A percentile compares a stretch with the other conserved stretches of the same genome.
Conservation (phyloP, 2,329 filamentous ascomycete genomes). For the Neocucurbitaria cava region DNA sequence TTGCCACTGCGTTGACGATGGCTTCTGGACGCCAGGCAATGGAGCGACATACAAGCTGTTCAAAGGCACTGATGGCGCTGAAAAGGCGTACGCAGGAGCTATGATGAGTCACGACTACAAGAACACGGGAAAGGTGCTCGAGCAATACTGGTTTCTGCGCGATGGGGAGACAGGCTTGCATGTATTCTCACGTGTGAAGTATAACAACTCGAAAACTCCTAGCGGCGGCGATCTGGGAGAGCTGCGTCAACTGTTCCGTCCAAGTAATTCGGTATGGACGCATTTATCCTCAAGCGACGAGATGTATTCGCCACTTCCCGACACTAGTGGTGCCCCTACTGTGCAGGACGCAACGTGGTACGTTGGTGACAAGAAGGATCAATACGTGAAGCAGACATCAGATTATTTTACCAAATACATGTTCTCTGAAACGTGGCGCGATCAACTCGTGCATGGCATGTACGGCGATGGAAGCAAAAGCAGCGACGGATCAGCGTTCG, state of each 20-base stretch:
- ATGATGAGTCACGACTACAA: constrained; percentile 66
- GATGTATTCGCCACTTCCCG: constrained; percentile 62
- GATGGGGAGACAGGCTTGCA: constrained; percentile 69
- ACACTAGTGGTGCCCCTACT: constrained; percentile 51
- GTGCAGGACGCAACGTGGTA: constrained; percentile 72
- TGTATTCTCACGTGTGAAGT: constrained; percentile 66
- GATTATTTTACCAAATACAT: constrained; percentile 74
- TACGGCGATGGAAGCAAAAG: constrained; percentile 61
- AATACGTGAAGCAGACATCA: constrained; percentile 63
- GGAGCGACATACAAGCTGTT: constrained; percentile 60
- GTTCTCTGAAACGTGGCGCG: constrained; percentile 65
- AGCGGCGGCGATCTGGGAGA: constrained; percentile 67
- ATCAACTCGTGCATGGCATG: constrained; percentile 64
- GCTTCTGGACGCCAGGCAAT: constrained; percentile 66
- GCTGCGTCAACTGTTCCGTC: constrained; percentile 67
- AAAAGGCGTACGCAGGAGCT: constrained; percentile 64
- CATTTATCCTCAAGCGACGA: constrained; percentile 64
- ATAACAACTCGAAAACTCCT: constrained; percentile 64
- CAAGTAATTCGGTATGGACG: constrained; percentile 67
- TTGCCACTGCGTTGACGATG: constrained; percentile 67
- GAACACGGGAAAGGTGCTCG: constrained; percentile 64
- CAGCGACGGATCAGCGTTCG: constrained; percentile 60
- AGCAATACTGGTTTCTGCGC: constrained; percentile 71
- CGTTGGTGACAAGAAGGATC: constrained; percentile 60
- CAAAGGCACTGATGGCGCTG: constrained; percentile 58